These are phyloP conservation scores for Nakazawaea laoshanensis DNA, from an alignment of 805 yeast species.

Conservation along the genomic window DNA sequence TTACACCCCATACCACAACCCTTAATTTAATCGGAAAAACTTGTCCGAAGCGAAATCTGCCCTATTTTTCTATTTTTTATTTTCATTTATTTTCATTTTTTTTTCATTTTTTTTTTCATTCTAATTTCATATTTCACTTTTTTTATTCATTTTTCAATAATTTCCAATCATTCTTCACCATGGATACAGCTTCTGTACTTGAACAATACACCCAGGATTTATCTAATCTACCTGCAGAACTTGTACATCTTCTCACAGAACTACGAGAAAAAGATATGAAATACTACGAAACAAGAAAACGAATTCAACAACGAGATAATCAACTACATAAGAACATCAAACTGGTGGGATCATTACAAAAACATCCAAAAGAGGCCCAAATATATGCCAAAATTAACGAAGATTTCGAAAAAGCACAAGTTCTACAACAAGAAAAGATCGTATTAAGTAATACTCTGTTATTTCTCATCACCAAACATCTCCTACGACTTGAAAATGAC, in stretches of 20 bases:
- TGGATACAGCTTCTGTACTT: conserved; percentile 86
- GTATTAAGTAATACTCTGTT: conserved; percentile 78
- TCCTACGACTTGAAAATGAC: conserved; percentile 64
- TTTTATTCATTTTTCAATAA: no score
- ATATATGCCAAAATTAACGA: conserved; percentile 58
- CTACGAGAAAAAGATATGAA: conserved; percentile 60
- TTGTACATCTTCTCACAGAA: conserved; percentile 74
- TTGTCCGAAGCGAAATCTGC: no score
- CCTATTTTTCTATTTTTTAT: no score
- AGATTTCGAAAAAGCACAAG: conserved; percentile 51
- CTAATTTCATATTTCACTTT: no score
- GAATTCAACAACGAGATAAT: conserved; percentile 64
- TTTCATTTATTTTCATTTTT: no score
- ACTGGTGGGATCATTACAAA: conserved; percentile 72
- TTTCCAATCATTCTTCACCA: no score
- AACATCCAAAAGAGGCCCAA: conserved; percentile 73
- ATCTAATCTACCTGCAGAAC: conserved; percentile 81
- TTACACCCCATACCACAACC: no score
- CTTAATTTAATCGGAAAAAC: no score
- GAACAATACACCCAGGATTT: conserved; percentile 58
- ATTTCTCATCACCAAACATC: conserved; percentile 67
- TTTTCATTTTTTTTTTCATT: no score
- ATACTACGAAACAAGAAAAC: conserved; percentile 56
- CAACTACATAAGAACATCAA: conserved; percentile 76
- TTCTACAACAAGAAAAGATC: conserved; percentile 70